Base-by-base conservation (phyloP, 192 early-diverging fungal species). In the Helicostylum pulchrum region DNA sequence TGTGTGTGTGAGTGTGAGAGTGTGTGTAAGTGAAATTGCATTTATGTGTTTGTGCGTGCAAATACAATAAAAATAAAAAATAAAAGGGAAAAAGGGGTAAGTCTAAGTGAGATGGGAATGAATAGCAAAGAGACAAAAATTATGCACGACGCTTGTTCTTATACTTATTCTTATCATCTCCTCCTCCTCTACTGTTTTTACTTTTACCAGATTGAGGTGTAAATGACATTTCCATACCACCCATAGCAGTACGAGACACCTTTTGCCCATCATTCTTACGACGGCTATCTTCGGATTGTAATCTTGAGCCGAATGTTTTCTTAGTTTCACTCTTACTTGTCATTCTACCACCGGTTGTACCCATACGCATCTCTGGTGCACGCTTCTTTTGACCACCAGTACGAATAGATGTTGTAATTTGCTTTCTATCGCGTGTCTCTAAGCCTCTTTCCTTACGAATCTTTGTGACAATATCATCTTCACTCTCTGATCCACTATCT, bases 201-300 rank as follows among this genome's bases (percentile, higher is more conserved):
- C 54, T 59, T 42, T 59, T 59, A 14, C 57, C 57, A 45, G 48
- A 52, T 43, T 75, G 65, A 21, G 68, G 53, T 59, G 72, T 78
- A 62, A 78, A 78, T 17, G 70, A 48, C 77, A 78, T 78, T 61
- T 75, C 70, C 77, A 78, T 78, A 34, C 70, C 73, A 47, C 77
- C 74, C 63, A 73, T 69, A 48, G 60, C 64, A 50, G 63, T 68
- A 45, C 70, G 45, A 45, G 72, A 68, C n/a, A 74, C 46, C 30
- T 67, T 63, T n/a, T 74, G 67, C 10, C 67, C 67, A 8, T 68
- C 60, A 34, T 50, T 61, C 19, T 48, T 47, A 34, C 59, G 55
- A 23, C 43, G 47, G 21, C 45, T 48, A 17, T 61, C 53, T 5
- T 61, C 39, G 15, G 61, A 64, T 19, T 68, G 48, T 14, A 74